phyloP scores from a whole-genome alignment of 768 basidiomycete species.

The Mrakia frigida region DNA sequence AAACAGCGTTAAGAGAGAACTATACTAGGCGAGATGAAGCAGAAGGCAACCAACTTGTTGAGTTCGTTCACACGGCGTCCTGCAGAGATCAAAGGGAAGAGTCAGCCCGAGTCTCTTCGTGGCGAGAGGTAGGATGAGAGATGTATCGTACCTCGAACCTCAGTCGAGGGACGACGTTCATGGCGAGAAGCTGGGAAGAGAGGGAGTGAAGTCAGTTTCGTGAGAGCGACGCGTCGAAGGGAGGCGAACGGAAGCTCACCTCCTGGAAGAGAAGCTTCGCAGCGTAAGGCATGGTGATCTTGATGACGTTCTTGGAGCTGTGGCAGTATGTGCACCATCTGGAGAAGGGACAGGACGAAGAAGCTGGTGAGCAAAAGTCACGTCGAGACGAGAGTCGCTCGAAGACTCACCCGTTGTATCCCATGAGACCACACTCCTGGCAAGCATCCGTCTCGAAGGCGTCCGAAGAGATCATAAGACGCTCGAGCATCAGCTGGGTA shows the following conservation, averaged over 20 bases:
- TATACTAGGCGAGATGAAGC: too few relatives aligned
- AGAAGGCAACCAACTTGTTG: too few relatives aligned
- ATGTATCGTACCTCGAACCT: constrained; percentile 26
- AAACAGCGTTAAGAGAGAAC: too few relatives aligned
- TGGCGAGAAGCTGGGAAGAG: constrained; percentile 22
- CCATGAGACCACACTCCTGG: constrained; percentile 87
- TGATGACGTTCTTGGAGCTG: constrained; percentile 91
- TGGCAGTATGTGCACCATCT: constrained; percentile 96
- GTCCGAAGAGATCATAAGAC: constrained; percentile 98
- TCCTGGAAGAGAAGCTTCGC: constrained; percentile 59
- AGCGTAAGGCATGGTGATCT: constrained; percentile 91
- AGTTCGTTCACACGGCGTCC: constrained; percentile 15
- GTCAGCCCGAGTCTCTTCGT: too few relatives aligned
- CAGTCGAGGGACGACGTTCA: constrained; percentile 31
- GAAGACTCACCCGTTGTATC: constrained; percentile 47
- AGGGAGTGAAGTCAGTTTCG: background rate
- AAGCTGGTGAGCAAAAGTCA: background rate
- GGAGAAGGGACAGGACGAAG: background rate
- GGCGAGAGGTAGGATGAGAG: background rate
- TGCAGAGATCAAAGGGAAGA: background rate
- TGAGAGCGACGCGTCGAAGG: too few relatives aligned
- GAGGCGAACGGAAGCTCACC: constrained; percentile 36
- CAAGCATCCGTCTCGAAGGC: constrained; percentile 97
- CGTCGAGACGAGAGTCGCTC: background rate
- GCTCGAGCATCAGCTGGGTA: constrained; percentile 89